These are phyloP conservation scores for Daldinia childiae DNA, from an alignment of 495 filamentous ascomycete genomes.

Conservation along the genomic window DNA sequence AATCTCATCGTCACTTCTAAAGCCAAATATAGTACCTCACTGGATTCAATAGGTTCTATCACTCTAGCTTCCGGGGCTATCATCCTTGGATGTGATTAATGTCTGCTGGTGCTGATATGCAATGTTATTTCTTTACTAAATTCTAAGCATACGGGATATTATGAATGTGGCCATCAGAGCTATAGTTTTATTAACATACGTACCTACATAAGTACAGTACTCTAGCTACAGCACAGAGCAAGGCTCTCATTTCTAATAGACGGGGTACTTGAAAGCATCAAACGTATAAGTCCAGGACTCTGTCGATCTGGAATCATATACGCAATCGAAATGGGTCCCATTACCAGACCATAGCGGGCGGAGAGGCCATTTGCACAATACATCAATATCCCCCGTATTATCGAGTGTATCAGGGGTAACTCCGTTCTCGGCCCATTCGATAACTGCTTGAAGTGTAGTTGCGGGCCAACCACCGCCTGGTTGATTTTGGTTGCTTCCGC, in stretches of 20 bases:
- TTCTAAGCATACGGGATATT: too few relatives aligned
- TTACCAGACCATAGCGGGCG: constrained; percentile 54
- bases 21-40: too few relatives aligned
- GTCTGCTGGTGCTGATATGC: too few relatives aligned
- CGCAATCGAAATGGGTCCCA: constrained; percentile 51
- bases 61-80: too few relatives aligned
- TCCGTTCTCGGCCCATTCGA: constrained; percentile 63
- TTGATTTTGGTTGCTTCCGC: constrained; percentile 50
- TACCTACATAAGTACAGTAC: too few relatives aligned
- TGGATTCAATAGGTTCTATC: too few relatives aligned
- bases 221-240: too few relatives aligned
- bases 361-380: constrained; percentile 59
- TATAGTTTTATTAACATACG: too few relatives aligned
- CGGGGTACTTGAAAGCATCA: constrained; percentile 34
- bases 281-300: constrained; percentile 51
- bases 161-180: too few relatives aligned
- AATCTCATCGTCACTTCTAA: too few relatives aligned
- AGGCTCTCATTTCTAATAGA: constrained; percentile 13
- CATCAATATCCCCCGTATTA: constrained; percentile 55
- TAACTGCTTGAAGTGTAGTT: constrained; percentile 55
- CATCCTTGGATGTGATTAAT: too few relatives aligned
- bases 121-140: too few relatives aligned
- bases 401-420: constrained; percentile 49
- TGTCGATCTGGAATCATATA: constrained; percentile 54
- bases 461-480: constrained; percentile 57